These are phyloP conservation scores for Termitomyces sp. DNA, from an alignment of 768 basidiomycete species.

Conservation along the genomic window DNA sequence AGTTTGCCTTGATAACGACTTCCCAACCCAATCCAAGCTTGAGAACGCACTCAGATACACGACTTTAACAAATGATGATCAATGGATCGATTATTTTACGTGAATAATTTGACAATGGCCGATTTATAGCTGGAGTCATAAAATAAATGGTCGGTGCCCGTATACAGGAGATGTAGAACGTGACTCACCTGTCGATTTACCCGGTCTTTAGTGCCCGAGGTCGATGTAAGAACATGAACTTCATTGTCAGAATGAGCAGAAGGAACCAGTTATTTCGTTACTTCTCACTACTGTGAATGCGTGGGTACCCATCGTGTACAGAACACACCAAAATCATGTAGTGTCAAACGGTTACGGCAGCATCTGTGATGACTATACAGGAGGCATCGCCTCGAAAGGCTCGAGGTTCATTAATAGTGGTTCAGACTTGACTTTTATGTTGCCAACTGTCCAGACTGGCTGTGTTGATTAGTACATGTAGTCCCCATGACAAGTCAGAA, in stretches of 20 bases:
- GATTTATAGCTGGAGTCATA: too few species aligned
- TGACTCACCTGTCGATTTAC: not conserved
- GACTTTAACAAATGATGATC: too few species aligned
- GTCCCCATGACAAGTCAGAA: not conserved
- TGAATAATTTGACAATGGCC: not conserved
- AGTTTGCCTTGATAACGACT: too few species aligned
- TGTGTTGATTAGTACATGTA: not conserved
- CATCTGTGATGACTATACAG: not conserved
- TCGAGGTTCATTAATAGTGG: not conserved
- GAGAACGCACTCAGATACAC: too few species aligned
- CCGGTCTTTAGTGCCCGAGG: not conserved
- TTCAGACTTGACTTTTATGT: not conserved
- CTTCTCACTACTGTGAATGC: not conserved
- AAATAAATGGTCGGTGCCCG: too few species aligned
- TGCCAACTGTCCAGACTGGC: not conserved
- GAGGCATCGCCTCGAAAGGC: not conserved
- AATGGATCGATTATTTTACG: not conserved
- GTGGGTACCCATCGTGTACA: not conserved
- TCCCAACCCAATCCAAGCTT: too few species aligned
- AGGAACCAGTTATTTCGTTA: not conserved
- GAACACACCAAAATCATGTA: not conserved
- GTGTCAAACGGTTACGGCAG: not conserved
- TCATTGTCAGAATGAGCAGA: not conserved
- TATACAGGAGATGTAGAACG: too few species aligned
- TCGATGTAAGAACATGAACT: not conserved